Evolutionary conservation across 805 yeast species (phyloP).

Genomic region (Hanseniaspora osmophila): DNA sequence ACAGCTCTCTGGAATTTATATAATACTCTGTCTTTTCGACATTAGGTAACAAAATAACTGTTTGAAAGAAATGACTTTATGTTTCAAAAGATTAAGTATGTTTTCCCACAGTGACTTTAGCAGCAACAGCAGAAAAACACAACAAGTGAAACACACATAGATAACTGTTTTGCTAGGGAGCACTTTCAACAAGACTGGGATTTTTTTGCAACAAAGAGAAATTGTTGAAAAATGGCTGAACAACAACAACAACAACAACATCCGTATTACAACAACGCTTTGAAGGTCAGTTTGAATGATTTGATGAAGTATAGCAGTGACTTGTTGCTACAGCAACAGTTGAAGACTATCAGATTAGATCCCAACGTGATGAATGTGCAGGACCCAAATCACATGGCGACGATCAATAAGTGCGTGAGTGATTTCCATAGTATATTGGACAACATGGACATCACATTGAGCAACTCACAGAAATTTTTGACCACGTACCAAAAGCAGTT

Average conservation of each 20-base stretch:
- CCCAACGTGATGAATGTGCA: constrained; percentile 3
- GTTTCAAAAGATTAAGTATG: too few relatives aligned
- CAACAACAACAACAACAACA: not conserved
- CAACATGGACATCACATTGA: constrained; percentile 18
- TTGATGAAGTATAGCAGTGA: constrained; percentile 22
- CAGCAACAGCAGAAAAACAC: too few relatives aligned
- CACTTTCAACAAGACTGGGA: too few relatives aligned
- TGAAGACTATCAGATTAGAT: constrained; percentile 21
- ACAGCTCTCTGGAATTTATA: too few relatives aligned
- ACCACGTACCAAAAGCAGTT: constrained; percentile 16
- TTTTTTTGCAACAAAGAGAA: too few relatives aligned
- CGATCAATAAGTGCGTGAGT: constrained; percentile 14
- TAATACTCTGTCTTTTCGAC: too few relatives aligned
- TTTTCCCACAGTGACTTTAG: too few relatives aligned
- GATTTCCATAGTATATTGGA: constrained; percentile 20
- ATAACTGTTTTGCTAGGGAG: too few relatives aligned
- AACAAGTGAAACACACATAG: too few relatives aligned
- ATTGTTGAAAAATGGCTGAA: not conserved
- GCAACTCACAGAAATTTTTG: constrained; percentile 17
- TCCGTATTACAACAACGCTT: not conserved
- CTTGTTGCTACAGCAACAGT: constrained; percentile 22
- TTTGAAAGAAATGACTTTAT: too few relatives aligned
- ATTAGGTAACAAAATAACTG: too few relatives aligned
- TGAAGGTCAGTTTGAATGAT: constrained; percentile 16
- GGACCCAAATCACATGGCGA: constrained; percentile 2